Base-by-base conservation (phyloP, 345 rosid species). In the Populus euphratica region DNA sequence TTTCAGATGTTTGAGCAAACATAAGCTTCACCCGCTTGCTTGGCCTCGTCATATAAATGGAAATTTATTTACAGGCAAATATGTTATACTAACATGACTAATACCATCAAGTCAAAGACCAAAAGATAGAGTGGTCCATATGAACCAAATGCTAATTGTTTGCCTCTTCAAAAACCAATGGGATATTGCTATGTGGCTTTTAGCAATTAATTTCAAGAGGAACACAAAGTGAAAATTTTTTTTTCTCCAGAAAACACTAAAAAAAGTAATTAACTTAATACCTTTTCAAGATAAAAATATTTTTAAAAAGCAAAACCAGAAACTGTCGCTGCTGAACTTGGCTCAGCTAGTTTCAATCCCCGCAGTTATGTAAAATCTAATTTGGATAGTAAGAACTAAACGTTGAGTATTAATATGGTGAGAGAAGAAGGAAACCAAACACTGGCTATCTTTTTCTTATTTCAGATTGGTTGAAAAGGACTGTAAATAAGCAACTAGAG, bases 1-100 rank as follows among this genome's bases (percentile, higher is more conserved):
- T 74, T 47, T 68, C 69, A 79, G 73, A 68, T 73, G 73, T 79
- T 68, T 35, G 82, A 65, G 52, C 82, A 79, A 11, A 69, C 74
- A 74, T 69, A 64, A 70, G 25, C 69, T 67, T 10, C 16, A 27
- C 47, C 77, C 35, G 73, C 61, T 56, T 68, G 77, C 36, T 68
- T 68, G 73, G 29, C 54, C 70, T 50, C 49, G 64, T 69, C 78
- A 79, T 61, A 47, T 74, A 61, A 73, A 59, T 59, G 29, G 64
- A 23, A 23, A 23, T n/a, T n/a, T 23, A 59, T 23, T n/a, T 10
- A 10, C 64, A 59, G 12, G 9, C 0, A 59, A 11, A 72, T 52
- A 52, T 79, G 78, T 69, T 56, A 61, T 68, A 27, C 54, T 73
- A 79, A 47, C 78, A 69, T 79, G 69, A 47, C 63, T 49, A 31